These are phyloP conservation scores for Vitis riparia DNA, from an alignment of 164 flowering plant genomes.

Conservation along the genomic window DNA sequence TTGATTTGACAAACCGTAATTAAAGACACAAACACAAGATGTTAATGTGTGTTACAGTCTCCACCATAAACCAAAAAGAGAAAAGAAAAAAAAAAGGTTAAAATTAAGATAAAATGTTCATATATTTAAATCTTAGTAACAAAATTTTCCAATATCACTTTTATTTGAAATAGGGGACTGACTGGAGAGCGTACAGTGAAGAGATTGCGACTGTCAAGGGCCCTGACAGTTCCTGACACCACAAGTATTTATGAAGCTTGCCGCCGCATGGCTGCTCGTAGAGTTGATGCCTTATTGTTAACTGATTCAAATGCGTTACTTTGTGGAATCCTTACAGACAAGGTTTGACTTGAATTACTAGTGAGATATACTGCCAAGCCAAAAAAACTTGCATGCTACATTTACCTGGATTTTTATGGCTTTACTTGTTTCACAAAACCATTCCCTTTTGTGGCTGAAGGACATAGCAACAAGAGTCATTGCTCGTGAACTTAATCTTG, in stretches of 20 bases:
- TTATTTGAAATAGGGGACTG: constrained; percentile 46
- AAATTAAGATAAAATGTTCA: too few species aligned
- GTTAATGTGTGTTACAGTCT: too few species aligned
- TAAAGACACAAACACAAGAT: too few species aligned
- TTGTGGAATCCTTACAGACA: constrained; percentile 96
- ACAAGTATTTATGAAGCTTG: constrained; percentile 85
- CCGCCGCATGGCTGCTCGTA: constrained; percentile 91
- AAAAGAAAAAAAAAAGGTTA: too few species aligned
- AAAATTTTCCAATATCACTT: constrained; percentile 2
- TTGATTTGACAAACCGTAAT: too few species aligned
- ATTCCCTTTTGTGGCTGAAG: constrained; percentile 36
- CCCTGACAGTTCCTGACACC: constrained; percentile 86
- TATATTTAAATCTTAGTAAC: neutral
- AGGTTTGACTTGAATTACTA: constrained; percentile 45
- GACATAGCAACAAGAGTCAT: constrained; percentile 89
- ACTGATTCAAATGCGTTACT: constrained; percentile 96
- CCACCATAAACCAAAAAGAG: too few species aligned
- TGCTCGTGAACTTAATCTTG: constrained; percentile 77
- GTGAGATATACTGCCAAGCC: neutral
- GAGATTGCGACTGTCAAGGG: constrained; percentile 82
- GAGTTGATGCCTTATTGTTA: constrained; percentile 89
- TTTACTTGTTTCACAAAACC: neutral
- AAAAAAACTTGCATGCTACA: neutral
- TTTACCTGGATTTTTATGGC: neutral
- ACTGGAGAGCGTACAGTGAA: constrained; percentile 97